Base-by-base conservation (phyloP, 192 early-diverging fungal genomes). In the Linnemannia exigua region DNA sequence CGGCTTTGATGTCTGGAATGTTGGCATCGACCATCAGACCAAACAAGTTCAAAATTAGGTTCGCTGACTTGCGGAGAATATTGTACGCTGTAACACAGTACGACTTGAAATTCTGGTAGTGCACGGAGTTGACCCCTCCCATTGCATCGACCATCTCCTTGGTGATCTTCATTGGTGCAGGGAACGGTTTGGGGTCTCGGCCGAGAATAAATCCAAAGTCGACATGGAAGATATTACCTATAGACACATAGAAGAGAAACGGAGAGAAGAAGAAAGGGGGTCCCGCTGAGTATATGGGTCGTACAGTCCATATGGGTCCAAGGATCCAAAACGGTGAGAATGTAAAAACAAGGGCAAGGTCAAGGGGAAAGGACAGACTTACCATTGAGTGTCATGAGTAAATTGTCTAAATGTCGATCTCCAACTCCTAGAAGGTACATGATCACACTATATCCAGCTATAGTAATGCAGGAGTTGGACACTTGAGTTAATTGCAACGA, bases 141-240 rank as follows among this genome's bases (percentile, higher is more conserved):
- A 99, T 98, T 0, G 96, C 98, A 81, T 99, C 99, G 9, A 99
- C 97, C 99, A 99, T 99, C 91, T 99, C 99, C 80, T 98, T 98
- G 82, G 96, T 98, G 46, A 99, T 93, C 88, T 99, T 99, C 98
- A 99, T 99, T 1, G 99, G 99, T 17, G 99, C 98, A 48, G 99
- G 99, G 91, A 99, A 99, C 7, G 99, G 99, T 83, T 99, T 99
- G 2, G 99, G 99, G 76, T 99, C 99, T 67, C 99, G 92, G 8
- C 99, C 99, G 11, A 99, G 92, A 50, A 99, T 99, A 86, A 97
- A 99, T 20, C 98, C 97, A 92, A 99, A 99, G 87, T 99, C 99
- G 31, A 99, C 96, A 85, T 99, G 99, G 88, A 99, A 99, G 54
- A 99, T 87, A 74, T 95, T 90, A 28, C 96, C 95, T 94, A 80